A percentile compares a stretch with the other conserved stretches of the same genome.
phyloP scores from a whole-genome alignment of 2,329 filamentous ascomycete genomes.

The Xylariomycetidae sp. region DNA sequence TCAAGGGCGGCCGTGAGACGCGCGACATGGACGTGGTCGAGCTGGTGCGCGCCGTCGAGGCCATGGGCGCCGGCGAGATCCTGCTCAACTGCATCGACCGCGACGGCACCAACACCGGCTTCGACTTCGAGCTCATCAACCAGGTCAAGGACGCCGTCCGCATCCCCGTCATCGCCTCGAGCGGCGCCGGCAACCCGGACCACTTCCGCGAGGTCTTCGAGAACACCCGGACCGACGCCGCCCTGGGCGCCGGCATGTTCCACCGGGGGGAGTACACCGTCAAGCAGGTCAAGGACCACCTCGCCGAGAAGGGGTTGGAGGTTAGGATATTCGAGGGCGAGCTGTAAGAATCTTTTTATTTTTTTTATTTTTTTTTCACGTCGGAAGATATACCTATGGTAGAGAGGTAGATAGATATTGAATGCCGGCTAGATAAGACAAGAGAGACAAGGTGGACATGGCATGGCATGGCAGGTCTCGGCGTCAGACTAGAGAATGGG shows the following conservation, averaged over 20 bases:
- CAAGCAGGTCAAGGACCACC: constrained; percentile 82
- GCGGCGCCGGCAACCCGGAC: constrained; percentile 78
- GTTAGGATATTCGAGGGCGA: constrained; percentile 74
- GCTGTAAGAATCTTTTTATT: constrained; percentile 23
- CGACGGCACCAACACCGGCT: constrained; percentile 90
- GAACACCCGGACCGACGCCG: constrained; percentile 82
- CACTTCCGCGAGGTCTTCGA: constrained; percentile 92
- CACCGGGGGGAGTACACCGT: constrained; percentile 95
- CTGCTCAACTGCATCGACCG: constrained; percentile 97
- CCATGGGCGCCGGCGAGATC: constrained; percentile 92
- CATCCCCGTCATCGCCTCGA: constrained; percentile 94
- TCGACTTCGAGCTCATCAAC: constrained; percentile 85
- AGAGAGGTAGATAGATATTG: too few relatives aligned
- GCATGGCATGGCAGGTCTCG: too few relatives aligned
- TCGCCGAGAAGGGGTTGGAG: constrained; percentile 65
- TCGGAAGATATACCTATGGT: too few relatives aligned
- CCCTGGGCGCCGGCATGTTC: constrained; percentile 95
- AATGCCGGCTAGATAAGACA: too few relatives aligned
- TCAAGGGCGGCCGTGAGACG: constrained; percentile 92
- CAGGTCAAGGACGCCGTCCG: constrained; percentile 83
- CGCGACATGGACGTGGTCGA: constrained; percentile 89
- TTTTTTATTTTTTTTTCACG: constrained; percentile 1
- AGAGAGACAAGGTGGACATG: too few relatives aligned
- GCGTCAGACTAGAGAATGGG: too few relatives aligned
- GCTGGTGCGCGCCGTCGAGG: constrained; percentile 82